Percentiles rank a stretch among this genome's conserved stretches.
Evolutionary conservation across 2,329 filamentous ascomycete species (phyloP).

Genomic region (Neofusicoccum laricinum): DNA sequence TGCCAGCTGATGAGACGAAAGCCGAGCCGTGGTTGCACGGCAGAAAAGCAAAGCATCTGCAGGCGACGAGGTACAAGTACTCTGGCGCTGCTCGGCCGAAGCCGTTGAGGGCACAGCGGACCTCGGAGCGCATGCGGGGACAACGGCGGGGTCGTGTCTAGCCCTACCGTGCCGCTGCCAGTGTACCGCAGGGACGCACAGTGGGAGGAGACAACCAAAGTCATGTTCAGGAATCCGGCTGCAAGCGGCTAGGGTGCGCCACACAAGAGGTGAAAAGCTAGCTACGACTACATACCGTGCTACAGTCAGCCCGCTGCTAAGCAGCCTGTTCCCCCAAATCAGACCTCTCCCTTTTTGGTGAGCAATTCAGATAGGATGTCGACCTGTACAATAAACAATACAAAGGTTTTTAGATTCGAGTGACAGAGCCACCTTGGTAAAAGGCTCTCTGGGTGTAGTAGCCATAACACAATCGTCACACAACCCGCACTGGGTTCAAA

Average conservation of each 20-base stretch:
- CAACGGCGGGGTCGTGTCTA: neutral
- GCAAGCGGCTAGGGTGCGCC: neutral
- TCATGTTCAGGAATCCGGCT: neutral
- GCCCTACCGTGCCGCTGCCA: neutral
- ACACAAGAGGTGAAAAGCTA: neutral
- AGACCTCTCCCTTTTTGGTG: no score
- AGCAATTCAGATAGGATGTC: neutral
- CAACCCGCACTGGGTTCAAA: conserved; percentile 9
- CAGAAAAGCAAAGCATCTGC: no score
- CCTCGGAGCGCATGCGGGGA: neutral
- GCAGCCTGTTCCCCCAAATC: no score
- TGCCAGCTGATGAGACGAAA: no score
- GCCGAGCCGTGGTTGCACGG: no score
- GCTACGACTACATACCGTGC: neutral
- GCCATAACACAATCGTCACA: conserved; percentile 10
- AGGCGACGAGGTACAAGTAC: no score
- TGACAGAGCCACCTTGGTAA: neutral
- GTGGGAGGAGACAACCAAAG: neutral
- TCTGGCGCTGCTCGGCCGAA: neutral
- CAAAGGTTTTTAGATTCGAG: conserved; percentile 2
- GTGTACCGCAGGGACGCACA: neutral
- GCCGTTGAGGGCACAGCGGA: neutral
- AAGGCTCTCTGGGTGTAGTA: conserved; percentile 5
- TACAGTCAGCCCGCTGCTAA: neutral
- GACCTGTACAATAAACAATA: conserved; percentile 7